Conservation (phyloP, 345 rosid genomes). For the Clarkia xantiana region DNA sequence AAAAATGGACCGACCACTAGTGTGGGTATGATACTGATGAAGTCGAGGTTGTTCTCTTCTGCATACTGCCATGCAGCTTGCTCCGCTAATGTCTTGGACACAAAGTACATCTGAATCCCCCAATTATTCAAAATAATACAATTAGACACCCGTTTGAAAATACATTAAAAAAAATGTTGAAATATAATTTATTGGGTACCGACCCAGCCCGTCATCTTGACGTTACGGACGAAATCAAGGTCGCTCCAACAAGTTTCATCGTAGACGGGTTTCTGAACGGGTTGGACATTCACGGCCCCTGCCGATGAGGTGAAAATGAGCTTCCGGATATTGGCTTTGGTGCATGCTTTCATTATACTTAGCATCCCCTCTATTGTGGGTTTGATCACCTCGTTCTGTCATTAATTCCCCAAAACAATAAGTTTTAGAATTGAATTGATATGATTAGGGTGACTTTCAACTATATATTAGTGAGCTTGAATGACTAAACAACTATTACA, state of each 20-base stretch:
- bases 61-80: constrained; percentile 82
- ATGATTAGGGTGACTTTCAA: no score
- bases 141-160: no score
- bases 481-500: no score
- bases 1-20: constrained; percentile 81
- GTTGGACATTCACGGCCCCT: constrained; percentile 64
- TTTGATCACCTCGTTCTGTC: constrained; percentile 89
- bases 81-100: constrained; percentile 74
- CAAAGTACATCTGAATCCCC: constrained; percentile 70
- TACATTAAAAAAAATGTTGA: neutral
- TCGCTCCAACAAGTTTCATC: constrained; percentile 71
- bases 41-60: constrained; percentile 50
- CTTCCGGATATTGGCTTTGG: constrained; percentile 47
- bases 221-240: constrained; percentile 37
- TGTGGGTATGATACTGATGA: constrained; percentile 61
- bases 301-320: constrained; percentile 85
- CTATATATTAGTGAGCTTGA: neutral
- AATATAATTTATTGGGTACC: neutral
- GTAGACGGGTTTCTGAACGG: constrained; percentile 32
- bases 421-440: no score
- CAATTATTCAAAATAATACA: no score
- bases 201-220: constrained; percentile 96
- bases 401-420: no score
- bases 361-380: constrained; percentile 67
- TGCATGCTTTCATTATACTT: constrained; percentile 68